Conservation (phyloP, 2,329 filamentous ascomycete genomes). For the Ascochyta koolunga region DNA sequence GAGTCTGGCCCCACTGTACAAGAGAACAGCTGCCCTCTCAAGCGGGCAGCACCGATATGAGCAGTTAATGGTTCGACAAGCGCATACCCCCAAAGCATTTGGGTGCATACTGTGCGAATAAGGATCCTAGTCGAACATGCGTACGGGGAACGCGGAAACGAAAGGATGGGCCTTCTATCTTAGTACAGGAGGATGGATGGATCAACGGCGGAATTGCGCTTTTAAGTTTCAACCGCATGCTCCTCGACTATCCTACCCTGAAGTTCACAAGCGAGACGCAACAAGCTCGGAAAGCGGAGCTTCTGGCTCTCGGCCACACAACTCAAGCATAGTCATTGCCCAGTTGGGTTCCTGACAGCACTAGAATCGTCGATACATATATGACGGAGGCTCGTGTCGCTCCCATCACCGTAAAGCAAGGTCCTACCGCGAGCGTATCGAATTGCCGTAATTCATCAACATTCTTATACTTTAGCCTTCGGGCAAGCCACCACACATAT, state of each 20-base stretch:
- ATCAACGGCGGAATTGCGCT: constrained; percentile 28
- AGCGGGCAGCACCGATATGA: constrained; percentile 28
- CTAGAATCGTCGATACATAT: constrained; percentile 35
- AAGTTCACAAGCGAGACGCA: constrained; percentile 29
- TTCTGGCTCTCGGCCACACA: constrained; percentile 22
- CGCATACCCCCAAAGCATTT: constrained; percentile 7
- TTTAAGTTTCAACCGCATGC: constrained; percentile 28
- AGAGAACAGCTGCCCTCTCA: constrained; percentile 19
- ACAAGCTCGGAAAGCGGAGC: constrained; percentile 20
- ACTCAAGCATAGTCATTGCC: constrained; percentile 24
- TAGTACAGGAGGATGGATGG: constrained; percentile 16
- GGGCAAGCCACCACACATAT: constrained; percentile 15
- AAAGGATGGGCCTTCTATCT: constrained; percentile 11
- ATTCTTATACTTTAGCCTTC: constrained; percentile 5
- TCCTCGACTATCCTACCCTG: constrained; percentile 26
- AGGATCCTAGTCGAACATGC: constrained; percentile 14
- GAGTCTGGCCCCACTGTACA: constrained; percentile 18
- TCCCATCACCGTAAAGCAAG: constrained; percentile 16
- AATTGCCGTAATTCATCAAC: background rate
- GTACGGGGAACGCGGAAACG: constrained; percentile 23
- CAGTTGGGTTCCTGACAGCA: constrained; percentile 19
- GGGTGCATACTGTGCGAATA: constrained; percentile 8
- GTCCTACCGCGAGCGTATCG: constrained; percentile 1
- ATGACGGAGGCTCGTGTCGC: constrained; percentile 21
- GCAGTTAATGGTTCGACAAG: constrained; percentile 36